A percentile compares a stretch with the other conserved stretches of the same genome.
phyloP scores from a whole-genome alignment of 768 basidiomycete genomes.

The Lactifluus volemus region DNA sequence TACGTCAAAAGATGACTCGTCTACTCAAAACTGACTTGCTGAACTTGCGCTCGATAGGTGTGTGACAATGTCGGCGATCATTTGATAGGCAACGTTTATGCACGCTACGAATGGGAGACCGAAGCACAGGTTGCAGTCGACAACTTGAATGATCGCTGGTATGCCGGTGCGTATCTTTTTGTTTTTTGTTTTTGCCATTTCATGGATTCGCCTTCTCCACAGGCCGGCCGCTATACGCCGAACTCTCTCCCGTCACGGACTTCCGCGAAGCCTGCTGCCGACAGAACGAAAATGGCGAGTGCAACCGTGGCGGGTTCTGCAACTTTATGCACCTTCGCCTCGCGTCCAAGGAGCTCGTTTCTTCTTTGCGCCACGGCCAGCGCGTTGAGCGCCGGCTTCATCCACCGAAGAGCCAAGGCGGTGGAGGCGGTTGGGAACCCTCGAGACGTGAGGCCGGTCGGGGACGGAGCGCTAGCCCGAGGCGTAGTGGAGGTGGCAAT shows the following conservation, averaged over 20 bases:
- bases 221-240: slow-evolving; percentile 95
- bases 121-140: slow-evolving; percentile 93
- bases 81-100: slow-evolving; percentile 95
- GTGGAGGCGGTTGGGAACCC: slow-evolving; percentile 83
- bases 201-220: not conserved
- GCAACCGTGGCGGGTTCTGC: slow-evolving; percentile 96
- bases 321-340: slow-evolving; percentile 97
- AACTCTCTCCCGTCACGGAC: slow-evolving; percentile 96
- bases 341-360: slow-evolving; percentile 77
- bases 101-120: slow-evolving; percentile 97
- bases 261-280: slow-evolving; percentile 98
- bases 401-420: slow-evolving; percentile 51
- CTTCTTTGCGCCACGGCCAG: slow-evolving; percentile 72
- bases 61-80: slow-evolving; percentile 99
- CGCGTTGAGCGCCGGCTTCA: slow-evolving; percentile 72
- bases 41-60: slow-evolving; percentile 38
- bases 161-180: slow-evolving; percentile 61
- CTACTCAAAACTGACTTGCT: not conserved
- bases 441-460: slow-evolving; percentile 54
- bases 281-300: slow-evolving; percentile 98
- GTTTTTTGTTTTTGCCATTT: not conserved
- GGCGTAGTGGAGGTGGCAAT: slow-evolving; percentile 44
- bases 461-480: slow-evolving; percentile 70
- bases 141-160: slow-evolving; percentile 93
- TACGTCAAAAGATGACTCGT: slow-evolving; percentile 30